Base-by-base conservation (phyloP, 1,284 basidiomycete species). In the Boletus semigastroideus region DNA sequence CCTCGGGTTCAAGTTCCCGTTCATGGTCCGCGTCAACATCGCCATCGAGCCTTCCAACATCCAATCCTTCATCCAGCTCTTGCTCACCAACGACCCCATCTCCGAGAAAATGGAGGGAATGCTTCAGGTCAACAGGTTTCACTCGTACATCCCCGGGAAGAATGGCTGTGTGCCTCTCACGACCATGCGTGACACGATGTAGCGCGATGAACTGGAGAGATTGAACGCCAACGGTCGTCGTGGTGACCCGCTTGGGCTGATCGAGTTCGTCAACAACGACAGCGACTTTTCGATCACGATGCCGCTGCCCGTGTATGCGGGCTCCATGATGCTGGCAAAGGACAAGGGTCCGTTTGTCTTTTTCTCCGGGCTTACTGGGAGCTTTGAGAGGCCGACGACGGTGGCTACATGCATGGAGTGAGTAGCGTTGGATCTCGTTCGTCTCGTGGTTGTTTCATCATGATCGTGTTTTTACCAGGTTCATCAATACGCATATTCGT, bases 71-170 rank as follows among this genome's bases (percentile, higher is more conserved):
- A 34, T 58, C 46, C 55, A 53, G 14, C 55, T 68, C 25, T 43
- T 56, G 27, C 39, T 58, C 19, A 49, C 54, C 2, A 33, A 59
- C 34, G 40, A 50, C 4, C 47, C 54, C 28, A 16, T 46, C 4
- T 0, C 17, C 0, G 57, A 53, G 20, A 55, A 53, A 28, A 41
- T 56, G 5, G 45, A 54, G n/a, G 64, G 64, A 7, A 65, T 68
- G 64, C 16, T 68, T 12, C 66, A 67, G 25, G 22, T 68, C 31
- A 67, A 61, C 36, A 47, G 12, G 12, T 59, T 59, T 31, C 46
- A 41, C 14, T 57, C 58, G 5, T 50, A 59, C 27, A 42, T 61
- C 9, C 58, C 58, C 2, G 56, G 59, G 8, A 17, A 22, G n/a
- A 42, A 40, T 7, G 59, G 56, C 2, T 27, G 27, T 6, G 38